A percentile compares a stretch with the other conserved stretches of the same genome.
Evolutionary conservation across 208 protist genomes (phyloP).

Genomic region (Crithidia sp.): DNA sequence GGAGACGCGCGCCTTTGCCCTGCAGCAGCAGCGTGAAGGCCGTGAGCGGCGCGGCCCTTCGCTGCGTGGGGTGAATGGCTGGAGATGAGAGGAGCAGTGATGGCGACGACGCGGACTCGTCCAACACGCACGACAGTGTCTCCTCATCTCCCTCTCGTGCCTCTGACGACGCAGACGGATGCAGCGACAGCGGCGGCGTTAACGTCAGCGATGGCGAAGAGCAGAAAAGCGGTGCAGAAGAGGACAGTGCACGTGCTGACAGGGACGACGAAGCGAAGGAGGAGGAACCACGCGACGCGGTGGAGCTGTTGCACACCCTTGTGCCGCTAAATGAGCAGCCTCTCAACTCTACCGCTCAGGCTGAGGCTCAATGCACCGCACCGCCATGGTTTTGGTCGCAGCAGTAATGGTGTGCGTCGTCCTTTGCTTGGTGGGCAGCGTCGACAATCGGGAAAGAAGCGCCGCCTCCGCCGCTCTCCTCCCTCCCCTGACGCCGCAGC

Average conservation of each 20-base stretch:
- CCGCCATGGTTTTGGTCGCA: neutral
- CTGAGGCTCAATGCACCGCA: too few relatives aligned
- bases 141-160: too few relatives aligned
- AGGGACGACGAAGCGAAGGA: neutral
- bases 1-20: slow-evolving; percentile 14
- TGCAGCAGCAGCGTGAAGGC: neutral
- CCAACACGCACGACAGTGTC: neutral
- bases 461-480: neutral
- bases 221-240: neutral
- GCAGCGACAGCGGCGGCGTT: neutral
- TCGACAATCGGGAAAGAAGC: neutral
- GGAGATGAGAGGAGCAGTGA: neutral
- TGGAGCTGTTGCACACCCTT: slow-evolving; percentile 11
- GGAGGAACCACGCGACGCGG: slow-evolving; percentile 1
- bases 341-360: neutral
- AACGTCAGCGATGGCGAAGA: neutral
- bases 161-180: too few relatives aligned
- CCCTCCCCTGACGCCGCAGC: neutral
- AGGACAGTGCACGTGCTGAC: neutral
- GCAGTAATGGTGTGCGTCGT: neutral
- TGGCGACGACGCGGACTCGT: neutral
- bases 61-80: too few relatives aligned
- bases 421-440: neutral
- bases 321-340: slow-evolving; percentile 2
- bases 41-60: neutral